These are phyloP conservation scores for Zelonia costaricensis DNA, from an alignment of 208 protist species.

Conservation along the genomic window DNA sequence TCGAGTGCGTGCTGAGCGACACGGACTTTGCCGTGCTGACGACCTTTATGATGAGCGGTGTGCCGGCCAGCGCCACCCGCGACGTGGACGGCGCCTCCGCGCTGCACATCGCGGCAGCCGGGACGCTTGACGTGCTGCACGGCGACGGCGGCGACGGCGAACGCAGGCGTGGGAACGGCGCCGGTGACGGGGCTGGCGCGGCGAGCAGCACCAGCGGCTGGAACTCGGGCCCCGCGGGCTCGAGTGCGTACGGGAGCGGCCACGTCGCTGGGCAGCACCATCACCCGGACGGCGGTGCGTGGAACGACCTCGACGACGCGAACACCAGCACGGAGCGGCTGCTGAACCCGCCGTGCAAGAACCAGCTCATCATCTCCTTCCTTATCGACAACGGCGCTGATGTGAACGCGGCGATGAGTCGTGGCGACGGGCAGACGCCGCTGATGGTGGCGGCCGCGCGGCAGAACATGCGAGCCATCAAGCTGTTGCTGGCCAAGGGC, in stretches of 20 bases:
- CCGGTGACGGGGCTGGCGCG: background rate
- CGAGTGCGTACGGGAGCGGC: background rate
- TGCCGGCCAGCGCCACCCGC: slow-evolving; percentile 40
- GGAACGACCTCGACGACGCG: background rate
- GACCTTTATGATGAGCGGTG: slow-evolving; percentile 63
- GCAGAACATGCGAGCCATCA: slow-evolving; percentile 45
- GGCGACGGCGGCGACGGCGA: background rate
- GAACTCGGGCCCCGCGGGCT: no score
- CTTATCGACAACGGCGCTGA: slow-evolving; percentile 78
- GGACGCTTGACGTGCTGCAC: slow-evolving; percentile 13
- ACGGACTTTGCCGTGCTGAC: slow-evolving; percentile 40
- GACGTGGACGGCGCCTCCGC: slow-evolving; percentile 50
- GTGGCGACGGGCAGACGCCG: slow-evolving; percentile 52
- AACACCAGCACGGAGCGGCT: background rate
- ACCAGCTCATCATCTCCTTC: slow-evolving; percentile 63
- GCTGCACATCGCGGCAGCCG: slow-evolving; percentile 63
- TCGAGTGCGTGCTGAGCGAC: slow-evolving; percentile 47
- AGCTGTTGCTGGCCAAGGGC: slow-evolving; percentile 56
- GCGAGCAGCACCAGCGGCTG: background rate
- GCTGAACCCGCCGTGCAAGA: slow-evolving; percentile 34
- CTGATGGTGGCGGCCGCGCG: slow-evolving; percentile 71
- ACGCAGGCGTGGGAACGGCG: no score
- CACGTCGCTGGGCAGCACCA: background rate
- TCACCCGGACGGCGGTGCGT: no score
- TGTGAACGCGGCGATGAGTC: slow-evolving; percentile 44